Evolutionary conservation across 306 rosid species (phyloP).

Genomic region (Rosa lucieae): DNA sequence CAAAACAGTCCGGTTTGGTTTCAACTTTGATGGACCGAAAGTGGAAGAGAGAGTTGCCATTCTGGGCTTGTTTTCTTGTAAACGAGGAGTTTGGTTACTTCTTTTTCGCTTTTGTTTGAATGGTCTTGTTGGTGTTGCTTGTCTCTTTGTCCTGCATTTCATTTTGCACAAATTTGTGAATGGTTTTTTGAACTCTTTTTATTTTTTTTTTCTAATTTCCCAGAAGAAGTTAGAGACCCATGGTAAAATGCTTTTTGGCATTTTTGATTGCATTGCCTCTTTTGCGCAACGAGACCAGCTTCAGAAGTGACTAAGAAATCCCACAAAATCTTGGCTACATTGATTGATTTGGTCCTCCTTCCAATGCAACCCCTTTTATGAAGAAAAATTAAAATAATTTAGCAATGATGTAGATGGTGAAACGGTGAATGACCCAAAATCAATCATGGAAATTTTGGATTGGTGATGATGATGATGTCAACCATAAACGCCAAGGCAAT

Average conservation of each 20-base stretch:
- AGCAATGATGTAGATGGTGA: neutral
- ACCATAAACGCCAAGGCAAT: neutral
- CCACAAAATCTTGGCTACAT: neutral
- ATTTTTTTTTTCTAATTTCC: neutral
- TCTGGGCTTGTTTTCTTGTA: neutral
- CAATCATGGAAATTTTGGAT: neutral
- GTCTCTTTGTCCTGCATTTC: neutral
- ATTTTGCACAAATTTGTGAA: neutral
- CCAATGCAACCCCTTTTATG: neutral
- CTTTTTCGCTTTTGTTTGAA: neutral
- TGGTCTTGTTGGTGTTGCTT: neutral
- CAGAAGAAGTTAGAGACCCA: neutral
- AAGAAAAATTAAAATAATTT: neutral
- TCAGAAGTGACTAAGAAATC: constrained; percentile 19
- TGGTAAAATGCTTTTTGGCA: neutral
- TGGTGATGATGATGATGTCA: neutral
- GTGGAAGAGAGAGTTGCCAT: neutral
- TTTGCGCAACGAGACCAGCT: constrained; percentile 11
- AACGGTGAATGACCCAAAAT: neutral
- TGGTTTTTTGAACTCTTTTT: neutral
- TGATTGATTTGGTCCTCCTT: neutral
- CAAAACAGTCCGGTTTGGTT: neutral
- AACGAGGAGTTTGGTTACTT: neutral
- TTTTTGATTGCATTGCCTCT: neutral
- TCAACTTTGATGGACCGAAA: neutral